Evolutionary conservation across 2,329 filamentous ascomycete species (phyloP), one percentile per base, ranked within the genome.

Genomic region (Penicillium sp.): DNA sequence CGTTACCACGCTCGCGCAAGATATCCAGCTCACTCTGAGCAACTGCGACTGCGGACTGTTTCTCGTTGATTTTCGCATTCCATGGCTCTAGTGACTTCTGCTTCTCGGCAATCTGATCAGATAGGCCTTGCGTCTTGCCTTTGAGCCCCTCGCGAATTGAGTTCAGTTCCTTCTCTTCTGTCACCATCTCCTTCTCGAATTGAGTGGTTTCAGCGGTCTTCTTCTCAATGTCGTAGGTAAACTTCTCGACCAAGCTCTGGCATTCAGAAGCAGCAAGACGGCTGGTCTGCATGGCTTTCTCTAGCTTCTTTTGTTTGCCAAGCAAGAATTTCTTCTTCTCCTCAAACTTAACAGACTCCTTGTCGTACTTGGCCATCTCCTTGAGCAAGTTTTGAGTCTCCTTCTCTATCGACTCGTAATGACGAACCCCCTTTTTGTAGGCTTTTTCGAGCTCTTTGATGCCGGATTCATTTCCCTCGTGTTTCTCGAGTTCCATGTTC

Each of bases 51-150:
- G 90, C 87, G 0, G 93, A 97, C 70, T 94, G 89, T 74, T 96
- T 97, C 71, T 96, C 89, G 74, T 94, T 97, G 78, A 99, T 93
- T 77, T 94, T 97, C 64, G 92, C 92, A 66, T 89, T 93, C 94
- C 94, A 99, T 0, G 94, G 94, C 76, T 97, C 93, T 12, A 99
- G 81, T 1, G 91, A 89, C 76, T 96, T 97, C 70, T 99, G 94
- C 77, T 96, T 97, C 5, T 82, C 83, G 0, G 92, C 87, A 66
- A 99, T 97, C 70, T 97, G 84, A 66, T 99, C 92, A 0, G 93
- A 97, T 61, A 97, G 89, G 7, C 86, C 89, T 72, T 97, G 93
- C 0, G 94, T 99, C 78, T 99, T 99, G 68, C 93, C 93, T 70
- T 96, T 96, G 8, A 99, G 81, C 60, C 85, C 86, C 23, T 96